Evolutionary conservation across 2,329 filamentous ascomycete genomes (phyloP).

Genomic region (Microsporum canis): DNA sequence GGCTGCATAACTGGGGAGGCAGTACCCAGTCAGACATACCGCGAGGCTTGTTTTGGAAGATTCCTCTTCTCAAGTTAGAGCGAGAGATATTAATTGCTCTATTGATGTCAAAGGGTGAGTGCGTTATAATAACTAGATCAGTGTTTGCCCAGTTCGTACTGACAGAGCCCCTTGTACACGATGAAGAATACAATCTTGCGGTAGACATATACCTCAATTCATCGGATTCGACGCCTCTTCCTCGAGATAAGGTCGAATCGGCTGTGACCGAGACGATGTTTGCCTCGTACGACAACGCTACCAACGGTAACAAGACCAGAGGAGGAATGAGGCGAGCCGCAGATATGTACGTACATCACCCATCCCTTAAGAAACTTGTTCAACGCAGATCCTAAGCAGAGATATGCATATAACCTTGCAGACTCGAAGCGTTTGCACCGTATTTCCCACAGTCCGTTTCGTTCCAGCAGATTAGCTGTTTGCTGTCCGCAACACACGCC

Average conservation of each 20-base stretch:
- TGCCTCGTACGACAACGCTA: slow-evolving; percentile 52
- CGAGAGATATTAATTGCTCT: slow-evolving; percentile 47
- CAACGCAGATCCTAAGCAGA: background rate
- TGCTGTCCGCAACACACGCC: slow-evolving; percentile 51
- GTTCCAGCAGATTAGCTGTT: slow-evolving; percentile 38
- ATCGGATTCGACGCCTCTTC: slow-evolving; percentile 27
- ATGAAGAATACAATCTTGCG: slow-evolving; percentile 32
- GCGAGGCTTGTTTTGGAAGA: slow-evolving; percentile 39
- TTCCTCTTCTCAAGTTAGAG: slow-evolving; percentile 41
- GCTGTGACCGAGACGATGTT: slow-evolving; percentile 43
- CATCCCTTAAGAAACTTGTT: background rate
- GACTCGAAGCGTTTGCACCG: slow-evolving; percentile 33
- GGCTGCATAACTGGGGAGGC: slow-evolving; percentile 50
- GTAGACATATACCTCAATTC: slow-evolving; percentile 28
- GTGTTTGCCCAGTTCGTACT: slow-evolving; percentile 11
- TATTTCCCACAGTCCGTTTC: slow-evolving; percentile 31
- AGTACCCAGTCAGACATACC: slow-evolving; percentile 22
- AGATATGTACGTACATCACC: slow-evolving; percentile 37
- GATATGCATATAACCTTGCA: slow-evolving; percentile 10
- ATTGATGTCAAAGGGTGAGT: slow-evolving; percentile 36
- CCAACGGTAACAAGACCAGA: slow-evolving; percentile 52
- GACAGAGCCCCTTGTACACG: background rate
- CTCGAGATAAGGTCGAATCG: slow-evolving; percentile 39
- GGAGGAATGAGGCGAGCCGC: slow-evolving; percentile 52
- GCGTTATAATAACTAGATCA: background rate